Percentiles rank a stretch among this genome's conserved stretches.
phyloP scores from a whole-genome alignment of 495 filamentous ascomycete genomes.

The Penicillium samsonianum region DNA sequence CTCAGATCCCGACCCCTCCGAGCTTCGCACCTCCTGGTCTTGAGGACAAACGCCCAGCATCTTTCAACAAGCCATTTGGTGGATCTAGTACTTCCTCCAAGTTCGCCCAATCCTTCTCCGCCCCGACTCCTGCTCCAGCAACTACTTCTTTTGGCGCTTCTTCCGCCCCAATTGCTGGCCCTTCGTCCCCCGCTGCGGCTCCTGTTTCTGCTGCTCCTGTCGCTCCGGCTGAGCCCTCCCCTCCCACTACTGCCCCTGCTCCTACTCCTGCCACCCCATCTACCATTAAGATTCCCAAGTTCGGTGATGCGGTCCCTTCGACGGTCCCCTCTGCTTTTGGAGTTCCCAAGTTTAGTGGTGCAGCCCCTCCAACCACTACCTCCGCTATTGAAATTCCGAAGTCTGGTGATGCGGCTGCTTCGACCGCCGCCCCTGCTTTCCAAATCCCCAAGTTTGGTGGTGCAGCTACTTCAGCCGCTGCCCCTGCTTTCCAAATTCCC shows the following conservation, averaged over 20 bases:
- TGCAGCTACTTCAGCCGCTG: not conserved
- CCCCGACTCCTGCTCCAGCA: slow-evolving; percentile 23
- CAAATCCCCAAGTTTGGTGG: not conserved
- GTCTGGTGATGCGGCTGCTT: not conserved
- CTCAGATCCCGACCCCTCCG: not conserved
- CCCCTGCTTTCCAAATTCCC: not conserved
- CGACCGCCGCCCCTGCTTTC: not conserved
- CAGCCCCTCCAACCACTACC: not conserved
- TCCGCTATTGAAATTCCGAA: not conserved
- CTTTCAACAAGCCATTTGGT: not conserved
- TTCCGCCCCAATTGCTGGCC: not conserved
- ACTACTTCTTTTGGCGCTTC: not conserved
- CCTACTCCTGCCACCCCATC: not conserved
- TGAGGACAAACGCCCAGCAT: not conserved
- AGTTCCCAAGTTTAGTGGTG: not conserved
- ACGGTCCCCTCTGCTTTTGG: not conserved
- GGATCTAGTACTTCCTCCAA: slow-evolving; percentile 23
- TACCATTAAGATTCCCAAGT: not conserved
- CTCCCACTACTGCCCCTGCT: not conserved
- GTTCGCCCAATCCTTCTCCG: slow-evolving; percentile 48
- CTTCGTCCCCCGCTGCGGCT: not conserved
- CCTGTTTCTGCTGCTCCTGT: slow-evolving; percentile 2
- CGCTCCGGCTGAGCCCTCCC: not conserved
- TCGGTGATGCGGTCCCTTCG: not conserved
- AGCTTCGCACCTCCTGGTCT: not conserved